Evolutionary conservation across 2,329 filamentous ascomycete genomes (phyloP), one percentile per base, ranked within the genome.

Genomic region (Verticillium tricorpus): DNA sequence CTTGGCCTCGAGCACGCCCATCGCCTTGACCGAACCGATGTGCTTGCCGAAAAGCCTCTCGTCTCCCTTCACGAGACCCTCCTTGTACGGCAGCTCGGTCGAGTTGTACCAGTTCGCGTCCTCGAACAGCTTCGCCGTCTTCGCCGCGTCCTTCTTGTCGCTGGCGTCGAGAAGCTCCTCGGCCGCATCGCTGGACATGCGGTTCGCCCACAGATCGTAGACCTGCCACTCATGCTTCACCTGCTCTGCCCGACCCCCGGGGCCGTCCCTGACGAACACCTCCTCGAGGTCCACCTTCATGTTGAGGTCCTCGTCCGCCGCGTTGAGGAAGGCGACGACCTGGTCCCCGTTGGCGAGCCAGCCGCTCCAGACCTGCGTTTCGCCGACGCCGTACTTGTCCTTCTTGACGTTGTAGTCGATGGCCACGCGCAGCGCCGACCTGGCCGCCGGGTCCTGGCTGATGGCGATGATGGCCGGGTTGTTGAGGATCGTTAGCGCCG

Each of bases 371-470:
- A 73, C 64, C 58, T 74, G 70, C 17, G 66, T 56, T 28, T 68
- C 69, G 2, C 67, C 68, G n/a, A 73, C 68, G 31, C 62, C 66
- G 35, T 66, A 68, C 19, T 68, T 60, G 14, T 66, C 66, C 22
- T 63, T 61, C 34, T 57, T 57, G 31, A 57, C 56, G 19, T 39
- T 37, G 50, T 69, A 69, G 34, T 59, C 64, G 14, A 71, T 67
- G n/a, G 72, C 67, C 8, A 67, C 61, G 34, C 70, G 71, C 45
- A 52, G 45, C 8, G 45, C 45, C 19, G 45, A 52, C 45, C 19
- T 25, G 7, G 35, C 67, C 62, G 17, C 54, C 28, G 68, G 60
- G 57, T 76, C 74, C 63, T 77, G 76, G 54, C 71, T 77, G 32
- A 77, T 64, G 28, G 61, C 65, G 40, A 67, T 64, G 61, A 67